Evolutionary conservation across 2,329 filamentous ascomycete species (phyloP).

Genomic region (Fusarium lateritium): DNA sequence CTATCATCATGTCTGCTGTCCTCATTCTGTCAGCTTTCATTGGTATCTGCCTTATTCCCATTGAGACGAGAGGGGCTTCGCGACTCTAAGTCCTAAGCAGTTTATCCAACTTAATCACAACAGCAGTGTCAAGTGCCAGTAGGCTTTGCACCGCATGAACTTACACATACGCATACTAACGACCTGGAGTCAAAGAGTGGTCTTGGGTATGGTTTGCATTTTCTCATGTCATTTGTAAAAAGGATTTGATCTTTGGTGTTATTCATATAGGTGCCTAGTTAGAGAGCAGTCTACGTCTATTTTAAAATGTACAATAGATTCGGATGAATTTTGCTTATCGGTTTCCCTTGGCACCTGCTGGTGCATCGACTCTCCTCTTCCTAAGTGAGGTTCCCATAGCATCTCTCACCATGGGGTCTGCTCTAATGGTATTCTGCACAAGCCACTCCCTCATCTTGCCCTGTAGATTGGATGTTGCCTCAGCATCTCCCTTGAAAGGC

Average conservation of each 20-base stretch:
- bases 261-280: conserved; percentile 23
- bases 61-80: conserved; percentile 74
- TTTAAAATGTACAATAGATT: conserved; percentile 29
- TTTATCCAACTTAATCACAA: conserved; percentile 12
- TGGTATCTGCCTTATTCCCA: conserved; percentile 72
- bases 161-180: conserved; percentile 37
- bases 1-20: conserved; percentile 70
- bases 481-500: conserved; percentile 82
- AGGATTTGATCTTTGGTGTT: conserved; percentile 22
- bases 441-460: conserved; percentile 87
- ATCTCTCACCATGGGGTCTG: conserved; percentile 85
- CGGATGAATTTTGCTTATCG: conserved; percentile 46
- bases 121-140: conserved; percentile 9
- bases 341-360: conserved; percentile 71
- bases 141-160: conserved; percentile 1
- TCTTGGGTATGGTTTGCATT: conserved; percentile 37
- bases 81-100: conserved; percentile 58
- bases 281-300: conserved; percentile 36
- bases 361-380: conserved; percentile 73
- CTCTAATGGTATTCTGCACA: conserved; percentile 86
- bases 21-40: conserved; percentile 73
- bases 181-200: conserved; percentile 43
- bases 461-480: conserved; percentile 70
- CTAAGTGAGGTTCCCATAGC: conserved; percentile 79
- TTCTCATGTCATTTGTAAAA: conserved; percentile 23